A percentile compares a stretch with the other conserved stretches of the same genome.
Evolutionary conservation across 1,139 yeast species (phyloP).

Genomic region (Petasospora fabianii): DNA sequence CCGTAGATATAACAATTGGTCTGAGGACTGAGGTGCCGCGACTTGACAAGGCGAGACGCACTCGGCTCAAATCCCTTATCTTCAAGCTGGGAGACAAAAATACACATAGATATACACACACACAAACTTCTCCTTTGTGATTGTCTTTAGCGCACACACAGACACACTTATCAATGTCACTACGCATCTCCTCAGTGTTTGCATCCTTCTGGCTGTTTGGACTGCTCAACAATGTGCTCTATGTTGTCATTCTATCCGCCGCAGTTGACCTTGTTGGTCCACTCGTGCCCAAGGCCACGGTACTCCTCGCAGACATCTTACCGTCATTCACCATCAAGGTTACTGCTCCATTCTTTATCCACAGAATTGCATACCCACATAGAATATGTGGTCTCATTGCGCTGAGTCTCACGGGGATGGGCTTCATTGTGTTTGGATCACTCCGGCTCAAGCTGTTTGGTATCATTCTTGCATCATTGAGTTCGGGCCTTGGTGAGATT

Average conservation of each 20-base stretch:
- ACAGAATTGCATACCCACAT: conserved; percentile 51
- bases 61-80: no score
- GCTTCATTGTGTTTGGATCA: conserved; percentile 49
- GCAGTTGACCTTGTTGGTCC: conserved; percentile 91
- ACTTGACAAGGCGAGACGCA: no score
- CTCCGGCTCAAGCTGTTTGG: conserved; percentile 52
- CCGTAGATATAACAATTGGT: no score
- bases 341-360: conserved; percentile 76
- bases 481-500: conserved; percentile 88
- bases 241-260: conserved; percentile 87
- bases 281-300: conserved; percentile 77
- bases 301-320: conserved; percentile 78
- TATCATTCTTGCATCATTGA: conserved; percentile 73
- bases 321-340: conserved; percentile 77
- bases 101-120: no score
- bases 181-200: conserved; percentile 29
- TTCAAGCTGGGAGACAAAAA: no score
- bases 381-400: conserved; percentile 55
- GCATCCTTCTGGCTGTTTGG: conserved; percentile 79
- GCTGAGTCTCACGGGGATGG: conserved; percentile 74
- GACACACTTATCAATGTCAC: no score
- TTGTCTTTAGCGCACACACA: no score
- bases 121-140: no score
- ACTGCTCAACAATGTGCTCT: conserved; percentile 78
- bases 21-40: no score